Evolutionary conservation across 768 basidiomycete genomes (phyloP), one percentile per base, ranked within the genome.

Genomic region (Phylloporus sp.): DNA sequence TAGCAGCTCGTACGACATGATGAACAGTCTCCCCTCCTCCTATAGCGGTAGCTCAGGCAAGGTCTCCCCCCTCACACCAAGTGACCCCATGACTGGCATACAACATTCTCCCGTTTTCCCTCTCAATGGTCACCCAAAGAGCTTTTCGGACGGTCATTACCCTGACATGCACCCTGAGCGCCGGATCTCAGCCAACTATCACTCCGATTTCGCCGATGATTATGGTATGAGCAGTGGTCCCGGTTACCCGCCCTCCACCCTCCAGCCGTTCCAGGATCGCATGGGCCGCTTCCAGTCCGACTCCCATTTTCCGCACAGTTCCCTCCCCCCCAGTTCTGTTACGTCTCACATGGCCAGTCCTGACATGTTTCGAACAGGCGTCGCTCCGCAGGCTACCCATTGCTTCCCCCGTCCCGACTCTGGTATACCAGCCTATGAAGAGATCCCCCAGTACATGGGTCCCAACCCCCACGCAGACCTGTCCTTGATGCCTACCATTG

Each of bases 31-130:
- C 20, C 73, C 82, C 22, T 83, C 84, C 4, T 84, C 82, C 15
- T 81, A 83, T 70, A 69, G 65, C 12, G 58, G 65, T 40, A 78
- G 76, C 72, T 84, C 81, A 52, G 86, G 86, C 55, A 89, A 88
- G 68, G 84, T 83, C 45, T 88, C 88, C 18, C 86, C 88, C 0
- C 73, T 88, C 39, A 85, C 85, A 12, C 86, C 86, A 29, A 83
- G 69, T 59, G 87, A 88, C 66, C 72, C 81, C 38, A 79, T 82
- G 54, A 70, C 73, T 51, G 74, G 74, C 44, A 72, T 88, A 8
- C 84, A 82, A 58, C 79, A 79, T 55, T 67, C 78, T 6, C 71
- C 79, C 15, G 73, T 67, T 7, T 86, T 84, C 61, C 72, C 82
- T 20, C 69, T 70, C 52, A 64, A 55, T 20, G 60, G 62, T 12